Evolutionary conservation across 2,329 filamentous ascomycete genomes (phyloP), one percentile per base, ranked within the genome.

Genomic region (Aspergillus texensis): DNA sequence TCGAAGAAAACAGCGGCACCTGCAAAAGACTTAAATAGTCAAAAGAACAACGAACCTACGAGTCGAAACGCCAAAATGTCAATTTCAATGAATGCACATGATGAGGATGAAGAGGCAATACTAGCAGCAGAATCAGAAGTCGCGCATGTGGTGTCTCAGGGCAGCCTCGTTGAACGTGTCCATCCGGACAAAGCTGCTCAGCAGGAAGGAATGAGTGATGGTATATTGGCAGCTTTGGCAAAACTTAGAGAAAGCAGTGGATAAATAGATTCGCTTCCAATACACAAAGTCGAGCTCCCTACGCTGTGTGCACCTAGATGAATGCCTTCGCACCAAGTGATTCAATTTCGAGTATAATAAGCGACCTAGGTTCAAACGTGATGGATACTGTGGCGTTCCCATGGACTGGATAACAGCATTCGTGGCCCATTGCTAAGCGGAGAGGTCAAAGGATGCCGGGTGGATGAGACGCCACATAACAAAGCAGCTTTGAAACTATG

Each of bases 191-290:
- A 65, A 53, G 76, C 52, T 16, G 54, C 50, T 53, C 57, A 82
- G 16, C 80, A 82, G 21, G 74, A 78, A 61, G 77, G 79, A n/a
- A 71, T 88, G 64, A 84, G 81, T 67, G 85, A 87, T 56, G 86
- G 86, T 11, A 82, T 89, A 57, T 82, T 84, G 78, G 84, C 85
- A 34, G 87, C 86, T 6, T 72, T 89, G 57, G 84, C 81, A 55
- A 88, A 83, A 68, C 72, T 89, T 56, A 78, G 87, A 65, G 73
- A 78, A 55, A 72, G 70, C 19, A 68, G 68, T n/a, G 69, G 70
- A 14, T 77, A 67, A 74, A 41, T 52, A 12, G 21, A 6, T 52
- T 50, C n/a, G 24, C 28, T 32, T 52, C 14, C 48, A 32, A 6
- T 52, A 11, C 28, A 48, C 5, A 26, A 26, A 46, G n/a, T 26